Conservation (phyloP, 2,329 filamentous ascomycete genomes). For the Pseudocercospora musae region DNA sequence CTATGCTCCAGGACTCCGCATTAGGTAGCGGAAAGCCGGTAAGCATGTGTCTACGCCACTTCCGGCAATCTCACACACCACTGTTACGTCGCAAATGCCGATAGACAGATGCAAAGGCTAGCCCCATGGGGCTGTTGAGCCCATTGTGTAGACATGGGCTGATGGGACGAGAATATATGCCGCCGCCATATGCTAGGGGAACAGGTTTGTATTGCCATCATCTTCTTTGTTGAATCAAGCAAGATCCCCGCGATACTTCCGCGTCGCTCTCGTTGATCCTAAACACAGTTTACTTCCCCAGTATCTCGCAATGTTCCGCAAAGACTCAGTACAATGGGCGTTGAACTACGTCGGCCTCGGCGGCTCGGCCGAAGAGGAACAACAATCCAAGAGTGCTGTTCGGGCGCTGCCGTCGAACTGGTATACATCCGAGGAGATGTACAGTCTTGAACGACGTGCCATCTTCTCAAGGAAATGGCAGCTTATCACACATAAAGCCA, state of each 20-base stretch:
- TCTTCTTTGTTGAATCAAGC: not conserved
- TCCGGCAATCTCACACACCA: conserved; percentile 5
- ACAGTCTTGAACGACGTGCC: conserved; percentile 45
- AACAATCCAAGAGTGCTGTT: conserved; percentile 32
- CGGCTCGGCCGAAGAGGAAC: conserved; percentile 19
- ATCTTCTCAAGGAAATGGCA: conserved; percentile 42
- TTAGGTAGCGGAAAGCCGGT: conserved; percentile 10
- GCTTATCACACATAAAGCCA: conserved; percentile 33
- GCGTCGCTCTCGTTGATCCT: not conserved
- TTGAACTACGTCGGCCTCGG: conserved; percentile 40
- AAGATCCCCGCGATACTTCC: not conserved
- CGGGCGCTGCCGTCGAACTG: conserved; percentile 44
- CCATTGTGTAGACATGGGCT: conserved; percentile 7
- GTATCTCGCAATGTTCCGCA: conserved; percentile 5
- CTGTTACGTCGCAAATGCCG: not conserved
- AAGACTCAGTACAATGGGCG: conserved; percentile 11
- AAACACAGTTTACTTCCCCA: conserved; percentile 5
- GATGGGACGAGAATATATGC: conserved; percentile 11
- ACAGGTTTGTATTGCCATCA: not conserved
- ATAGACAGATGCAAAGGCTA: conserved; percentile 9
- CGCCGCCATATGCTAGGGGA: not conserved
- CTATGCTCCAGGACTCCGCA: conserved; percentile 8
- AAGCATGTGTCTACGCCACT: conserved; percentile 3
- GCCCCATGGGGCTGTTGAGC: conserved; percentile 16
- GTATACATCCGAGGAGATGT: conserved; percentile 45